A percentile compares a stretch with the other conserved stretches of the same genome.
Conservation (phyloP, 257 asterid species). For the Perilla frutescens region DNA sequence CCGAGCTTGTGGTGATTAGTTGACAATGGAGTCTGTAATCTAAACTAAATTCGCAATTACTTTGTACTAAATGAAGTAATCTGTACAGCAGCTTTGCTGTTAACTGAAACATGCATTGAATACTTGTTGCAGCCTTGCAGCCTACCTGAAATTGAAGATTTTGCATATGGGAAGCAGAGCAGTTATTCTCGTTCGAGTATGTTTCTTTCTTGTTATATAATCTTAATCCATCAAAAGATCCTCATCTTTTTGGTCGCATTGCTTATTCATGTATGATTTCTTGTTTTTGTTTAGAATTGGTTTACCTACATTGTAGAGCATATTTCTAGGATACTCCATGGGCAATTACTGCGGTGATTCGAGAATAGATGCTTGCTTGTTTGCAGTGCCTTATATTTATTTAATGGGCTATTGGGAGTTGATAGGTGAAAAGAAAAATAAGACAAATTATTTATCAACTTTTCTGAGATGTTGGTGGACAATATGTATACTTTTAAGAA, state of each 20-base stretch:
- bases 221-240: neutral
- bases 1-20: slow-evolving; percentile 1
- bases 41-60: neutral
- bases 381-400: neutral
- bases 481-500: neutral
- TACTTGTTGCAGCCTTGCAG: slow-evolving; percentile 54
- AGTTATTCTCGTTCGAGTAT: slow-evolving; percentile 53
- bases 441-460: neutral
- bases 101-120: slow-evolving; percentile 6
- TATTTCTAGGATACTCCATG: neutral
- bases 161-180: slow-evolving; percentile 59
- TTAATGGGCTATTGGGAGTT: neutral
- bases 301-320: neutral
- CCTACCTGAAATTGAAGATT: slow-evolving; percentile 89
- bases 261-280: neutral
- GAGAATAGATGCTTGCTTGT: neutral
- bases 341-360: neutral
- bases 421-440: neutral
- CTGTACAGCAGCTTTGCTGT: slow-evolving; percentile 14
- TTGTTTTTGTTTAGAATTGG: neutral
- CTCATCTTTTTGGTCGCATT: neutral
- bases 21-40: neutral
- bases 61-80: neutral
- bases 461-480: neutral
- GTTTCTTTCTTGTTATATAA: slow-evolving; percentile 39